Conservation (phyloP, 163 green algal genomes). For the Scenedesmus sp. region DNA sequence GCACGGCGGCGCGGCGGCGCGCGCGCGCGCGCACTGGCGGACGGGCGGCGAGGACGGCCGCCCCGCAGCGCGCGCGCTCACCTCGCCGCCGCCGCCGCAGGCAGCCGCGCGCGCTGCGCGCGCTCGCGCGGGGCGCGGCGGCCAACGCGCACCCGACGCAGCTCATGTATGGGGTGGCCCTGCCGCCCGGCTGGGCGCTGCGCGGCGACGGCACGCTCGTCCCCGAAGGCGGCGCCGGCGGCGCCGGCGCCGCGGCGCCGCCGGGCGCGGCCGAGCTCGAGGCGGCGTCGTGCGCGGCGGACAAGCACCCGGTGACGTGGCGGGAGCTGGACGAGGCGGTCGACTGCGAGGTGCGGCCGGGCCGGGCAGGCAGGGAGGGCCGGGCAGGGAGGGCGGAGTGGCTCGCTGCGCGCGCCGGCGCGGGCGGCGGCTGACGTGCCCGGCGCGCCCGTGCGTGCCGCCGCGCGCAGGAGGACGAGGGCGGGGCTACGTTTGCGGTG, state of each 20-base stretch:
- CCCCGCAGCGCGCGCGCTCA: not conserved
- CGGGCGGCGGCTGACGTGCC: no score
- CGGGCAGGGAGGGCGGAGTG: not conserved
- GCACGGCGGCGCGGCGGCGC: not conserved
- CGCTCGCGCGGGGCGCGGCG: not conserved
- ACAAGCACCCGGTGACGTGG: slow-evolving; percentile 42
- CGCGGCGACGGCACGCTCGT: not conserved
- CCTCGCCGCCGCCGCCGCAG: not conserved
- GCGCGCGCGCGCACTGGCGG: not conserved
- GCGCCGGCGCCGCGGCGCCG: not conserved
- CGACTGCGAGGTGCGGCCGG: slow-evolving; percentile 33
- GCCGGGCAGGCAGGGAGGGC: no score
- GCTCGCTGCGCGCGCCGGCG: not conserved
- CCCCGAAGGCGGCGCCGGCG: not conserved
- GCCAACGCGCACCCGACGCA: slow-evolving; percentile 26
- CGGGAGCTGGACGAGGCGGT: not conserved
- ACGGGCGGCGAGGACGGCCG: not conserved
- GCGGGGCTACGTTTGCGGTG: not conserved
- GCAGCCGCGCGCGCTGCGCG: not conserved
- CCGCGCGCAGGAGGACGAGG: slow-evolving; percentile 31
- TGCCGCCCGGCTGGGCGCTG: not conserved
- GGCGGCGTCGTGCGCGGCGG: not conserved
- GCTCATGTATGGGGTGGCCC: slow-evolving; percentile 14
- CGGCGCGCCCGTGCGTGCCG: no score
- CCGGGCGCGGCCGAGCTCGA: slow-evolving; percentile 16